These are phyloP conservation scores for Stylosanthes scabra DNA, from an alignment of 331 rosid species.

Conservation along the genomic window DNA sequence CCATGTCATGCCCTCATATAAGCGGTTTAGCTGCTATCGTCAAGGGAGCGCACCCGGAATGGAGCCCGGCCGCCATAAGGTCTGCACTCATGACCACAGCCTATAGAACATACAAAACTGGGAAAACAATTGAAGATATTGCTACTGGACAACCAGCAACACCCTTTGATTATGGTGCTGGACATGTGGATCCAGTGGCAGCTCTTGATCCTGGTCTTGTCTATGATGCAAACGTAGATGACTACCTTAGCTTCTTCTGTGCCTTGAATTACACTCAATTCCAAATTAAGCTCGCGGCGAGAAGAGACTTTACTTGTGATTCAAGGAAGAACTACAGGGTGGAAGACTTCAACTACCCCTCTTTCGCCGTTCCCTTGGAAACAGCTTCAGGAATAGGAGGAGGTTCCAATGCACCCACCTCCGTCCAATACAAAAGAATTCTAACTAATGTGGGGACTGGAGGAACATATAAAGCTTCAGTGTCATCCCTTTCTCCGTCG, in stretches of 20 bases:
- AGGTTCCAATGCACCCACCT: constrained; percentile 47
- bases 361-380: constrained; percentile 76
- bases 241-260: constrained; percentile 77
- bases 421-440: constrained; percentile 59
- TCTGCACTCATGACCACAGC: constrained; percentile 98
- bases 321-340: constrained; percentile 55
- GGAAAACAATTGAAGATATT: constrained; percentile 58
- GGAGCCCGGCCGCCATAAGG: constrained; percentile 90
- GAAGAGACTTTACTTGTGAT: constrained; percentile 55
- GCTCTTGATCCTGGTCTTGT: constrained; percentile 97
- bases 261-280: constrained; percentile 62
- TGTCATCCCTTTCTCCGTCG: constrained; percentile 43
- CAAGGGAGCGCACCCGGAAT: constrained; percentile 70
- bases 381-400: constrained; percentile 73
- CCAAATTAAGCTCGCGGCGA: constrained; percentile 58
- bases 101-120: constrained; percentile 56
- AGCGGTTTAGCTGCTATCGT: constrained; percentile 86
- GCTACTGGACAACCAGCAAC: constrained; percentile 66
- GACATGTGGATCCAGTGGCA: constrained; percentile 76
- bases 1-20: constrained; percentile 96
- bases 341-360: constrained; percentile 84
- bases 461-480: constrained; percentile 62
- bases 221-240: constrained; percentile 61
- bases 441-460: constrained; percentile 80
- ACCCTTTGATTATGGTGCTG: constrained; percentile 83